Evolutionary conservation across 2,329 filamentous ascomycete species (phyloP).

Genomic region (Stachybotrys elegans): DNA sequence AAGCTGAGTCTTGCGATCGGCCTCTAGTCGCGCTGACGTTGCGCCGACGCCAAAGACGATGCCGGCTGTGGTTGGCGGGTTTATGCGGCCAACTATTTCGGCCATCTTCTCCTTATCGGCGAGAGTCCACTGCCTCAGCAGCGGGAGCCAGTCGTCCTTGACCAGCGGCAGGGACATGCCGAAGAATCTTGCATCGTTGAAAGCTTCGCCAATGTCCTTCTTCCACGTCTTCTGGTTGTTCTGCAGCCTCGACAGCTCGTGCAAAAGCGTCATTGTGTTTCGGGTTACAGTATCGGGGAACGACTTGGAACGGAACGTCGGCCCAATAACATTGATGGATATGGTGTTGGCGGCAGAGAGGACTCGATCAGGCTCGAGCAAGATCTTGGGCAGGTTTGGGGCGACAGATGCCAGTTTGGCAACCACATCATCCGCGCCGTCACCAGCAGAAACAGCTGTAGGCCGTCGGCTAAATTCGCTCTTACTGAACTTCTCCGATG

Average conservation of each 20-base stretch:
- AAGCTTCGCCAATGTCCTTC: conserved; percentile 86
- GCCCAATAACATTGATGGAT: conserved; percentile 76
- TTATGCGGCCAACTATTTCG: conserved; percentile 74
- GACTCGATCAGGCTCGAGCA: conserved; percentile 82
- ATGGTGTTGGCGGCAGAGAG: conserved; percentile 73
- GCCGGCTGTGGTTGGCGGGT: conserved; percentile 82
- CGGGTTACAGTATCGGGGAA: conserved; percentile 82
- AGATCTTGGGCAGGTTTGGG: conserved; percentile 73
- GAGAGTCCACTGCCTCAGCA: conserved; percentile 78
- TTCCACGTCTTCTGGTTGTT: conserved; percentile 87
- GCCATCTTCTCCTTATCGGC: conserved; percentile 84
- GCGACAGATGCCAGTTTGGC: conserved; percentile 74
- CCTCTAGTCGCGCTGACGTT: conserved; percentile 87
- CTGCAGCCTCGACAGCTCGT: conserved; percentile 70
- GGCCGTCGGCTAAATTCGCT: conserved; percentile 31
- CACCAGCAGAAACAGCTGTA: conserved; percentile 26
- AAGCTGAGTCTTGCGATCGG: conserved; percentile 86
- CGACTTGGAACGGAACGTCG: conserved; percentile 73
- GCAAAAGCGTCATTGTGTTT: conserved; percentile 66
- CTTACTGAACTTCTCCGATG: conserved; percentile 31
- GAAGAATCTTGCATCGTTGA: conserved; percentile 87
- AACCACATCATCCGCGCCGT: conserved; percentile 69
- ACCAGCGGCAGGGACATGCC: conserved; percentile 61
- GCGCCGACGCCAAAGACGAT: conserved; percentile 99
- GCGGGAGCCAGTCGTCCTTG: conserved; percentile 70